These are phyloP conservation scores for Amaranthus cruentus DNA, from an alignment of 148 eudicot species.

Conservation along the genomic window DNA sequence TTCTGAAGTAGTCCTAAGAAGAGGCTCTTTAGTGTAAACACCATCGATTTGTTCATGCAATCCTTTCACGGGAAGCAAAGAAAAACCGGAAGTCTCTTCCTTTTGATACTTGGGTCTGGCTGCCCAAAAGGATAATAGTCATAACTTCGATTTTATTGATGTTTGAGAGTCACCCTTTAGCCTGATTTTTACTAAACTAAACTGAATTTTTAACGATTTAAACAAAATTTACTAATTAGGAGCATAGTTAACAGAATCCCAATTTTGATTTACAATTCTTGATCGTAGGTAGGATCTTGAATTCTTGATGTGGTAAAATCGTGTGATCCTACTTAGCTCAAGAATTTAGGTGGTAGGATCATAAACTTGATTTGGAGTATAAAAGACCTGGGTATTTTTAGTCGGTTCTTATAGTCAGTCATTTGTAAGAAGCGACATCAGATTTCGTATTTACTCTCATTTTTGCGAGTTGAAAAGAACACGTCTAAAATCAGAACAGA, in stretches of 20 bases:
- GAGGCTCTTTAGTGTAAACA: conserved; percentile 24
- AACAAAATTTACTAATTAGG: too few relatives aligned
- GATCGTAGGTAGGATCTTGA: too few relatives aligned
- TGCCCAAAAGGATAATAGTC: conserved; percentile 23
- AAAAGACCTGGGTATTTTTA: background rate
- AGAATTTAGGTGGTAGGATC: background rate
- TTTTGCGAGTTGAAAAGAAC: too few relatives aligned
- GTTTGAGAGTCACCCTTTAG: background rate
- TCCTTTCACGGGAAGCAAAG: conserved; percentile 28
- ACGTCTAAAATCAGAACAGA: too few relatives aligned
- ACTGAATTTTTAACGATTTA: too few relatives aligned
- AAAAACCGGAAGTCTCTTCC: conserved; percentile 2
- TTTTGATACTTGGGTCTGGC: conserved; percentile 31
- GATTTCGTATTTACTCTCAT: too few relatives aligned
- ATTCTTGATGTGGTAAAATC: too few relatives aligned
- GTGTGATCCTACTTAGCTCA: background rate
- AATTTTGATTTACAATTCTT: too few relatives aligned
- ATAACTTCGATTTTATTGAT: conserved; percentile 7
- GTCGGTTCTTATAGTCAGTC: too few relatives aligned
- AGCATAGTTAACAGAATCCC: too few relatives aligned
- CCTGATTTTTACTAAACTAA: too few relatives aligned
- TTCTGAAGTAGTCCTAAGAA: conserved; percentile 30
- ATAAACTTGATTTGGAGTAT: background rate
- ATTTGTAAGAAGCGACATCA: too few relatives aligned
- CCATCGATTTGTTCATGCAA: conserved; percentile 21